Evolutionary conservation across 306 rosid genomes (phyloP), one percentile per base, ranked within the genome.

Genomic region (Phaseolus lunatus): DNA sequence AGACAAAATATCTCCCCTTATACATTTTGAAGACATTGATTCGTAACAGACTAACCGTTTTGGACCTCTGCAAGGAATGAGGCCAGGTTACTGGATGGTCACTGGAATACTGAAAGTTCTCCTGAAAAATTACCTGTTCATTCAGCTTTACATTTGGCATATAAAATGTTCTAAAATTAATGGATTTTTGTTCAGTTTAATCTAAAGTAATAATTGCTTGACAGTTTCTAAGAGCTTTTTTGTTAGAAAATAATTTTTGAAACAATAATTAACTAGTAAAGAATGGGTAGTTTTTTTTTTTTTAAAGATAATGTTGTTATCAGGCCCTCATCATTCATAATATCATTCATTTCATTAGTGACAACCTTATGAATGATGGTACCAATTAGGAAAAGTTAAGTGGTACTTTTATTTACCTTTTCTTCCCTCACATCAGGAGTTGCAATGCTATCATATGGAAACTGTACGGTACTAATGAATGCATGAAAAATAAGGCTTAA

Each of bases 141-240:
- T 53, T 29, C 67, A 39, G 54, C 39, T 22, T 31, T 54, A 72
- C 33, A 35, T 72, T 72, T n/a, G 19, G n/a, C 67, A 22, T 37
- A 22, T 35, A 52, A 26, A 49, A 29, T 29, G 43, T 16, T 61
- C 2, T 31, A 59, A 1, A 7, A 26, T 13, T 27, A 44, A 26
- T 56, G 33, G 1, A 24, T 22, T 56, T 23, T 56, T 22, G 13
- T 56, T 56, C 29, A 56, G 63, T 56, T 56, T 56, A 58, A 26
- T 26, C 26, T 58, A 58, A 58, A 58, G 35, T 24, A 58, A 26
- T 2, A 58, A 12, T 58, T 5, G 13, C 10, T 58, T 27, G 31
- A 27, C 4, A 27, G 9, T 12, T 23, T 3, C 4, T 5, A 10
- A 4, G 63, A 12, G 3, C 23, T 11, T 11, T 56, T 23, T 56